These are phyloP conservation scores for Parsonsia alboflavescens DNA, from an alignment of 257 asterid species.

Conservation along the genomic window DNA sequence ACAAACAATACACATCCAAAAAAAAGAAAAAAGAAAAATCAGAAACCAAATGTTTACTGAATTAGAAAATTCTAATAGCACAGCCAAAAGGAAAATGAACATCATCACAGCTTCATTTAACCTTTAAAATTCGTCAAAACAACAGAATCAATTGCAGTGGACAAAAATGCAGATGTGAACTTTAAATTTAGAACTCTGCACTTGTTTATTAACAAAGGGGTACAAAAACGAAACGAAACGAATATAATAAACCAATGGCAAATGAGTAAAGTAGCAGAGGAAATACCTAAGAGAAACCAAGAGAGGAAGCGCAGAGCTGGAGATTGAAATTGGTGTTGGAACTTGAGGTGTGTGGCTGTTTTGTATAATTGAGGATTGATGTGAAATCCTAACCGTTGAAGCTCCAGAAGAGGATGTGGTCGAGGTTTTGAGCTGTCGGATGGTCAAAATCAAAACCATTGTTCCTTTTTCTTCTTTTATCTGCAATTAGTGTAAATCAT, in stretches of 20 bases:
- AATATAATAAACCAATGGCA: background rate
- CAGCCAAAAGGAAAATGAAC: background rate
- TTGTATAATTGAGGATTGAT: background rate
- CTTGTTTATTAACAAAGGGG: background rate
- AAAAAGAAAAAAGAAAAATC: too few relatives aligned
- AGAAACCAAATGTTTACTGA: background rate
- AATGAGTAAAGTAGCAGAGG: background rate
- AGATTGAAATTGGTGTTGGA: background rate
- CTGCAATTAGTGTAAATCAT: background rate
- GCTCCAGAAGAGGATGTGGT: background rate
- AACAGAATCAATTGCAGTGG: background rate
- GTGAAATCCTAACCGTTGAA: background rate
- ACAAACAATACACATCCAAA: too few relatives aligned
- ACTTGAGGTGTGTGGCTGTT: background rate
- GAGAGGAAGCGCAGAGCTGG: background rate
- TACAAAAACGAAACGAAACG: background rate
- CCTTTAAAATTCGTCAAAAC: background rate
- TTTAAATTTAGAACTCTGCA: background rate
- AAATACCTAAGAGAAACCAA: background rate
- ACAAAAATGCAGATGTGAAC: background rate
- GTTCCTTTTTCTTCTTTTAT: background rate
- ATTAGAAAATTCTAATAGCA: background rate
- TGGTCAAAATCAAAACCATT: slow-evolving; percentile 1
- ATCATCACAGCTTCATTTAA: background rate
- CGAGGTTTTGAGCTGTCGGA: background rate